These are phyloP conservation scores for Rhodotorula toruloides DNA, from an alignment of 768 basidiomycete species.

Conservation along the genomic window DNA sequence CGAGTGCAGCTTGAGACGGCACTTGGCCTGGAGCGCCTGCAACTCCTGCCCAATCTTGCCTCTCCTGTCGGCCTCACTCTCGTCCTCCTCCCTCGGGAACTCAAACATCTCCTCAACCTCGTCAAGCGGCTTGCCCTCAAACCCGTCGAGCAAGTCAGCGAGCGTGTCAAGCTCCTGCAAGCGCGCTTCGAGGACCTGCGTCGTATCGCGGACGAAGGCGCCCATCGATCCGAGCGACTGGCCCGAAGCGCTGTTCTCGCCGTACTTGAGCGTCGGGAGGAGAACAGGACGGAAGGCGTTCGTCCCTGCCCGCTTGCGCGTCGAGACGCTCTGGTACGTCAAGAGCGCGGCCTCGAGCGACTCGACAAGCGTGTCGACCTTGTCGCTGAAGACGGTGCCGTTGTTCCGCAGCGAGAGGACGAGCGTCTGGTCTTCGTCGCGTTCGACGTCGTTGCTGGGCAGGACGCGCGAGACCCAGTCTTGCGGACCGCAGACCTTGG, in stretches of 20 bases:
- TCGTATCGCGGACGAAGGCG: slow-evolving; percentile 54
- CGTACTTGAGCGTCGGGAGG: slow-evolving; percentile 25
- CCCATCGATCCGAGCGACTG: slow-evolving; percentile 54
- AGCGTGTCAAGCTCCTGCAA: slow-evolving; percentile 55
- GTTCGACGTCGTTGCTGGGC: slow-evolving; percentile 65
- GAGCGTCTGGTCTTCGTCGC: slow-evolving; percentile 54
- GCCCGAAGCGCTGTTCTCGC: slow-evolving; percentile 17
- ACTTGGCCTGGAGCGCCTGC: slow-evolving; percentile 55
- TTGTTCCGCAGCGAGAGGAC: slow-evolving; percentile 49
- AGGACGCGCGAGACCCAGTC: slow-evolving; percentile 58
- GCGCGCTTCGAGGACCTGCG: slow-evolving; percentile 22
- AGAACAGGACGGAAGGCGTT: slow-evolving; percentile 37
- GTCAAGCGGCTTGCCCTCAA: slow-evolving; percentile 64
- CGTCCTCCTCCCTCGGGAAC: slow-evolving; percentile 41
- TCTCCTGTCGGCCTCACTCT: slow-evolving; percentile 48
- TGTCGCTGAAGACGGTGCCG: slow-evolving; percentile 23
- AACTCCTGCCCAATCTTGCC: slow-evolving; percentile 58
- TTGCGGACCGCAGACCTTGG: slow-evolving; percentile 61
- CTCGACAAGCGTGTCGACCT: slow-evolving; percentile 32
- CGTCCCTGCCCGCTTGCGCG: slow-evolving; percentile 29
- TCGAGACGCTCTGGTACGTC: slow-evolving; percentile 44
- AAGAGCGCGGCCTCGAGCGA: slow-evolving; percentile 35
- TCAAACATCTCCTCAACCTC: slow-evolving; percentile 67
- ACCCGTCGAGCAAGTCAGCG: slow-evolving; percentile 65
- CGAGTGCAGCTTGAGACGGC: slow-evolving; percentile 52